Base-by-base conservation (phyloP, 2,329 filamentous ascomycete genomes). In the Cordyceps cateniannulata region DNA sequence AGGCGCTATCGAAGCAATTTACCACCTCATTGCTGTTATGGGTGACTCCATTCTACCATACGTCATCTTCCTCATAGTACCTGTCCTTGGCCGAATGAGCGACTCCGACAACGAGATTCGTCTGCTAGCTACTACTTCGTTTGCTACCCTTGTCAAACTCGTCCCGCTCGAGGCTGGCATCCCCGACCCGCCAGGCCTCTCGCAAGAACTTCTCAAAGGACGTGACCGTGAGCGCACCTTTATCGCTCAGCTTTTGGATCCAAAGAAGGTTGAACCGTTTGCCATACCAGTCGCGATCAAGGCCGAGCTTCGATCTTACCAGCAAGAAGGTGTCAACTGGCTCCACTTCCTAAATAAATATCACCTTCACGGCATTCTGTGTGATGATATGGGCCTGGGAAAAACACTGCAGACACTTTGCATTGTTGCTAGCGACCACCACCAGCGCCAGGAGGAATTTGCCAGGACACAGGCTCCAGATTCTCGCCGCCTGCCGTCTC, bases 251-350 rank as follows among this genome's bases (percentile, higher is more conserved):
- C 91, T 99, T 74, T 82, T 99, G 57, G 95, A 99, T 71, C 90
- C 92, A 5, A 96, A 96, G 75, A 99, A 99, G 75, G 91, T 99
- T 25, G 95, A 99, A 73, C 81, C 90, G 0, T 99, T 98, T 74
- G 79, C 89, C 65, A 96, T 99, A 50, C 95, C 95, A 0, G 95
- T 99, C 48, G 90, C 91, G 5, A 99, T 99, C 79, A 98, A 98
- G 74, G 96, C 95, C 0, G 91, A 96, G 69, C 83, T 99, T 56
- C 90, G 95, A 65, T 96, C 93, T 0, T 99, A 99, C 71, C 96
- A 99, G 73, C 95, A 99, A 74, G 95, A 99, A 59, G 95, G 95
- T 72, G 93, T 99, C 70, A 99, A 99, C 71, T 99, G 95, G 95
- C 85, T 99, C 56, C 88, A 96, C 61, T 99, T 99, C 77, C 86